A percentile compares a stretch with the other conserved stretches of the same genome.
phyloP scores from a whole-genome alignment of 768 basidiomycete species.

The Dentipellis sp. region DNA sequence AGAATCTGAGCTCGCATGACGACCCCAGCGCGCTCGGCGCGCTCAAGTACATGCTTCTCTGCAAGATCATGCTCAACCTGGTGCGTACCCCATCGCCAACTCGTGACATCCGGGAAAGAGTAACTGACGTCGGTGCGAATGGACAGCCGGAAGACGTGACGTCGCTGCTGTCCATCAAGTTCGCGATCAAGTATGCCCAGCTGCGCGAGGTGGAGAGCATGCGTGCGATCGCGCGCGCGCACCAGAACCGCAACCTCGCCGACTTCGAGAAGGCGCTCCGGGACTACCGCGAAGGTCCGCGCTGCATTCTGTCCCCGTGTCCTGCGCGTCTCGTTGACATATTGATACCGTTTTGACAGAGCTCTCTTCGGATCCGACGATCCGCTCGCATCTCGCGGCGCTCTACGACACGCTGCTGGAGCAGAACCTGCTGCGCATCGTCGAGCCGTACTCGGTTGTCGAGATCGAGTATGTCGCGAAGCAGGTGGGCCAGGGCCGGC shows the following conservation, averaged over 20 bases:
- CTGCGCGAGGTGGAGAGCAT: slow-evolving; percentile 89
- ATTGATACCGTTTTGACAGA: slow-evolving; percentile 36
- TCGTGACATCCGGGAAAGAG: not conserved
- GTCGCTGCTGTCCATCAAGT: slow-evolving; percentile 76
- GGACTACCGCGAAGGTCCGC: slow-evolving; percentile 73
- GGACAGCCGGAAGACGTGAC: slow-evolving; percentile 88
- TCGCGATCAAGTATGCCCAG: slow-evolving; percentile 82
- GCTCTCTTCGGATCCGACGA: slow-evolving; percentile 90
- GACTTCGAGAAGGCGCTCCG: slow-evolving; percentile 84
- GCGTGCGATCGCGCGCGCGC: slow-evolving; percentile 91
- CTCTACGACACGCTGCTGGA: slow-evolving; percentile 94
- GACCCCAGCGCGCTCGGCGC: slow-evolving; percentile 60
- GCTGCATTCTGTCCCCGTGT: no score
- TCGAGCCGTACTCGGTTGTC: slow-evolving; percentile 91
- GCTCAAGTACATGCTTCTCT: slow-evolving; percentile 95
- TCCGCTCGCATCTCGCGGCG: slow-evolving; percentile 87
- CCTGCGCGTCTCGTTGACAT: not conserved
- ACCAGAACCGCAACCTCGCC: slow-evolving; percentile 81
- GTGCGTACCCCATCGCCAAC: slow-evolving; percentile 33
- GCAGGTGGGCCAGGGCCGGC: slow-evolving; percentile 77
- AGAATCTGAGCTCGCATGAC: slow-evolving; percentile 75
- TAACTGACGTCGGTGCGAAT: not conserved
- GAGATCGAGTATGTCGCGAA: slow-evolving; percentile 86
- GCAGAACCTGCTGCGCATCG: slow-evolving; percentile 90
- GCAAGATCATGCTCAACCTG: slow-evolving; percentile 96